Percentiles rank a stretch among this genome's conserved stretches.
Conservation (phyloP, 805 yeast genomes). For the Lachancea nothofagi region DNA sequence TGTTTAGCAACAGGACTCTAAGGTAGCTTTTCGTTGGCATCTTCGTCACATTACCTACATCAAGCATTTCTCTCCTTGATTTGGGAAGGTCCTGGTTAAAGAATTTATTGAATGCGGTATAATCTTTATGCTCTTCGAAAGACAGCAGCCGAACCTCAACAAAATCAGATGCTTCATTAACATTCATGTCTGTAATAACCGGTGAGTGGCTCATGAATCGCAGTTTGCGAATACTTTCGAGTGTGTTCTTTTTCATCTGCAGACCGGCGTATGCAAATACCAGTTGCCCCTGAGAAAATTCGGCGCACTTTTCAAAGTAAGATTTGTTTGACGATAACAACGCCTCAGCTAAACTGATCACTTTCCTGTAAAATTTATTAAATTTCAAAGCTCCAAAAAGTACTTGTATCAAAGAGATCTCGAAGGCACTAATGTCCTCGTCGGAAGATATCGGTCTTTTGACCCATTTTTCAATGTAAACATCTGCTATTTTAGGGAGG, state of each 20-base stretch:
- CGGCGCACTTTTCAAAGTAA: background rate
- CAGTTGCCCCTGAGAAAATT: background rate
- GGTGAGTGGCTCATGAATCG: background rate
- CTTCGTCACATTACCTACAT: conserved; percentile 21
- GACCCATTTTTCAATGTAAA: conserved; percentile 33
- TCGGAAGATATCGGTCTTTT: background rate
- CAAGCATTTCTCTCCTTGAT: conserved; percentile 20
- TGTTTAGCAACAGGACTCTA: conserved; percentile 28
- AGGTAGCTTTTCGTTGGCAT: conserved; percentile 20
- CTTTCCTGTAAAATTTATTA: conserved; percentile 23
- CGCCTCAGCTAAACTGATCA: conserved; percentile 12
- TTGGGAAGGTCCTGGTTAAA: conserved; percentile 17
- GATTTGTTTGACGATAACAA: background rate
- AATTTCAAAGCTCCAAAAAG: conserved; percentile 25
- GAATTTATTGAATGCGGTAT: conserved; percentile 14
- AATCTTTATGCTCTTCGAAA: conserved; percentile 16
- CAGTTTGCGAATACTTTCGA: background rate
- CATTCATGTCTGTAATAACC: conserved; percentile 1
- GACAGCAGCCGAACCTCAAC: conserved; percentile 11
- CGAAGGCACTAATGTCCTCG: conserved; percentile 19
- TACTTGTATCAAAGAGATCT: conserved; percentile 19
- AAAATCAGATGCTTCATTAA: conserved; percentile 13
- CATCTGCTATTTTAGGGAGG: conserved; percentile 27
- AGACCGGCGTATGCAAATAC: background rate
- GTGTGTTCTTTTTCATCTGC: background rate